Evolutionary conservation across 2,329 filamentous ascomycete species (phyloP), one percentile per base, ranked within the genome.

Genomic region (Sarocladium kiliense): DNA sequence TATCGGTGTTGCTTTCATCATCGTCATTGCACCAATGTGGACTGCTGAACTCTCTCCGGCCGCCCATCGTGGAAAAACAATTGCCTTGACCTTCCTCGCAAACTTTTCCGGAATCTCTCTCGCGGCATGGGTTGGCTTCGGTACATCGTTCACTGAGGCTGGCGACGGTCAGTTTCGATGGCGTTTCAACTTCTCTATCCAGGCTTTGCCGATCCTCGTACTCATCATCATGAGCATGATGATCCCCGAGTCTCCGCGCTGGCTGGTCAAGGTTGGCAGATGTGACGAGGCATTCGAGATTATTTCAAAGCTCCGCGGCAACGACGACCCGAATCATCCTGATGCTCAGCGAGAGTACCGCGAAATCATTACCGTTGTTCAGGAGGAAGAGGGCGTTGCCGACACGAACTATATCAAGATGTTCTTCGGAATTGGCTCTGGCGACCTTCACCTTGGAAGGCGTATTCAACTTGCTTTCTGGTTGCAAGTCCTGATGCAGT

Each of bases 401-500:
- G 23, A 49, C 23, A 21, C 27, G 26, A 49, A 25, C 44, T 89
- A 89, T 61, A 63, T 80, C 2, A 73, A 80, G 49, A 89, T 89
- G 86, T 69, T 89, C 1, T 84, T 87, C 54, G 85, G 84, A 2
- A 78, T 81, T 55, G 83, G 82, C 2, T 85, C 83, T 0, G 86
- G 78, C 0, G 82, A 86, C 53, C 67, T 89, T 9, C 85, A 89
- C 59, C 85, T 81, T 0, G 86, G 80, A 0, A 77, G 86, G 1
- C 80, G 87, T 5, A 84, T 88, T 0, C 85, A 88, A 62, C 76
- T 89, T 1, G 85, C 86, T 2, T 76, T 89, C 34, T 89, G 85
- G 85, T 74, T 89, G 9, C 85, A 88, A 68, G 85, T 88, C 44
- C 79, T 88, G 64, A n/a, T n/a, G n/a, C 85, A 88, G 62, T 81